Base-by-base conservation (phyloP, 129 eudicot species). In the Chrysanthemum lavandulifolium region DNA sequence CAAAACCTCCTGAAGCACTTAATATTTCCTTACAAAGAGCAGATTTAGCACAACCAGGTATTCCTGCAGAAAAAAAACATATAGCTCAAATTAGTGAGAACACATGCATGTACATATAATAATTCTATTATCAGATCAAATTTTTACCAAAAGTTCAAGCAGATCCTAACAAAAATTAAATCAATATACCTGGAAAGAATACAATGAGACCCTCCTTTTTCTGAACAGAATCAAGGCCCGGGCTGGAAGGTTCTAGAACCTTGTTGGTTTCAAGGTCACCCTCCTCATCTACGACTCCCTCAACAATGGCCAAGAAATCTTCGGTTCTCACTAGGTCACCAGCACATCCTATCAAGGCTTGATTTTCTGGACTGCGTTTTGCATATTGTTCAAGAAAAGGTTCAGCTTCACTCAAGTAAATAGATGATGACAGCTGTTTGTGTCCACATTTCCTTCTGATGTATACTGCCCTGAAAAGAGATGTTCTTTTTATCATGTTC, bases 41-140 rank as follows among this genome's bases (percentile, higher is more conserved):
- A 54, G 98, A 93, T 80, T 93, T 93, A 56, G 98, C 98, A 84
- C 98, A 93, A 29, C 98, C 98, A 84, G 98, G 98, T 82, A 93
- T 90, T 74, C 98, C 98, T 89, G 79, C 25, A 65, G n/a, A 78
- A 67, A 55, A 29, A 29, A 56, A 15, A 48, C 3, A 3, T 27
- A 40, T 0, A 51, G 70, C 53, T 75, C 62, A 33, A 47, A 48
- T 57, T 16, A 76, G 55, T 13, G 19, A 45, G 66, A 73, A 53
- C 15, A 54, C 43, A 73, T 6, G 67, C 64, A 65, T 13, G 25
- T 51, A 55, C 19, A 62, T 5, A 73, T 11, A 52, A 36, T 64
- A 71, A 40, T 1, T 40, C 54, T 47, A 14, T 49, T 21, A 23
- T 48, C 67, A 40, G n/a, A 48, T 45, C 23, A 11, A 60, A n/a